These are phyloP conservation scores for Hippophae rhamnoides DNA, from an alignment of 306 rosid species.

Conservation along the genomic window DNA sequence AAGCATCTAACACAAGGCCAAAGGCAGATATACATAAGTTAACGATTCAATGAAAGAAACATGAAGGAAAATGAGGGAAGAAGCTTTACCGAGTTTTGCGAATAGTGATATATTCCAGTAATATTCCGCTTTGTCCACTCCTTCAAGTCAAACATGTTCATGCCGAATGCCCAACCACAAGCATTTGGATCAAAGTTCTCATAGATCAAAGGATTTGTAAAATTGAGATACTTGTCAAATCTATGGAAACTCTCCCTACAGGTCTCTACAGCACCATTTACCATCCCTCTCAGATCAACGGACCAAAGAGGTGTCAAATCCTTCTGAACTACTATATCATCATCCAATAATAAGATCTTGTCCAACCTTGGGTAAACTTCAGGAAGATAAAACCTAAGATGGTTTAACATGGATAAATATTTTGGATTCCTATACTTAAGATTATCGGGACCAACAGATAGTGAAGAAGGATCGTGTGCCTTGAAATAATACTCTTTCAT, in stretches of 20 bases:
- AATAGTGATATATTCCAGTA: slow-evolving; percentile 83
- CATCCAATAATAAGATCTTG: slow-evolving; percentile 87
- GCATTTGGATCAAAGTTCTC: slow-evolving; percentile 81
- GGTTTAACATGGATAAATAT: slow-evolving; percentile 91
- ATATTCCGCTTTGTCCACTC: slow-evolving; percentile 90
- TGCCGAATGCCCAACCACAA: slow-evolving; percentile 98
- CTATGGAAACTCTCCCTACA: slow-evolving; percentile 98
- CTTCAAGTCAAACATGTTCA: slow-evolving; percentile 89
- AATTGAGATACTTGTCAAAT: slow-evolving; percentile 94
- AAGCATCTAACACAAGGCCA: no score
- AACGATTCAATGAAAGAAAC: no score
- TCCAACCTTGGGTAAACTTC: slow-evolving; percentile 87
- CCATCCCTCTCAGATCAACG: slow-evolving; percentile 76
- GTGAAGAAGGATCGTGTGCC: slow-evolving; percentile 82
- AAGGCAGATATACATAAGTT: no score
- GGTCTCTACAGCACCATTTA: slow-evolving; percentile 98
- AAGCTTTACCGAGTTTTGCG: slow-evolving; percentile 77
- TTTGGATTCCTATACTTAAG: slow-evolving; percentile 91
- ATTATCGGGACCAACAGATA: slow-evolving; percentile 69
- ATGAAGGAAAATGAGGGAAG: no score
- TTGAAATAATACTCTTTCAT: slow-evolving; percentile 89
- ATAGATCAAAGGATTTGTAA: slow-evolving; percentile 74
- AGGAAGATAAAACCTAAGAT: slow-evolving; percentile 88
- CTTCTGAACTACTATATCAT: slow-evolving; percentile 93
- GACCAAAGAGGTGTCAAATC: slow-evolving; percentile 91